Percentiles rank a stretch among this genome's conserved stretches.
Evolutionary conservation across 2,329 filamentous ascomycete genomes (phyloP).

Genomic region (Aspergillus tanneri): DNA sequence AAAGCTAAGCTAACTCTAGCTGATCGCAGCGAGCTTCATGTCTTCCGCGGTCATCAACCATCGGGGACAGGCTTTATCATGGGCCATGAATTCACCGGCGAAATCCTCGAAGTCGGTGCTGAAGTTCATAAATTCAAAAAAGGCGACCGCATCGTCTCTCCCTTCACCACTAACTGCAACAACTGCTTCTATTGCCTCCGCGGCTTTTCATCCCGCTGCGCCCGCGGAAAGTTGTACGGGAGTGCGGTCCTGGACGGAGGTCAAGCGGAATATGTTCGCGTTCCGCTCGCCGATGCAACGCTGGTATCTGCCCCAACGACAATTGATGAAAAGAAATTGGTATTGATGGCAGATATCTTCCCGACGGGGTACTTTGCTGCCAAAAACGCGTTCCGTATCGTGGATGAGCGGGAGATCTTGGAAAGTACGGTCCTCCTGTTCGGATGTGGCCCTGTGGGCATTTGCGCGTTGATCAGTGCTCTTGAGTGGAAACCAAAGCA

Average conservation of each 20-base stretch:
- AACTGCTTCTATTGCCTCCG: slow-evolving; percentile 80
- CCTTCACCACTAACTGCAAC: slow-evolving; percentile 75
- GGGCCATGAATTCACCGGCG: slow-evolving; percentile 82
- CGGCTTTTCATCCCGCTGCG: slow-evolving; percentile 73
- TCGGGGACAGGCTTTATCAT: slow-evolving; percentile 63
- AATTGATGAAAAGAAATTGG: slow-evolving; percentile 69
- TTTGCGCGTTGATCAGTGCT: slow-evolving; percentile 55
- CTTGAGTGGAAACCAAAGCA: slow-evolving; percentile 68
- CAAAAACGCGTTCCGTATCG: slow-evolving; percentile 15
- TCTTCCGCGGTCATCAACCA: slow-evolving; percentile 77
- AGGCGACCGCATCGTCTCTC: slow-evolving; percentile 76
- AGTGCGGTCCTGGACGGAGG: slow-evolving; percentile 67
- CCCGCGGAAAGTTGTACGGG: slow-evolving; percentile 67
- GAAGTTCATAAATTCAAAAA: slow-evolving; percentile 58
- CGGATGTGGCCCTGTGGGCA: slow-evolving; percentile 19
- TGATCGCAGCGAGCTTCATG: slow-evolving; percentile 76
- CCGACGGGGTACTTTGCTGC: slow-evolving; percentile 23
- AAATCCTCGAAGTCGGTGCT: slow-evolving; percentile 64
- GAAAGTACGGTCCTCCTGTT: slow-evolving; percentile 19
- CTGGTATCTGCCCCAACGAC: slow-evolving; percentile 66
- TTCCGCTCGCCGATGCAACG: slow-evolving; percentile 77
- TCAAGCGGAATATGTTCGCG: slow-evolving; percentile 76
- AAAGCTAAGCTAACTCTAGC: no score
- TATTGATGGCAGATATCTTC: slow-evolving; percentile 90
- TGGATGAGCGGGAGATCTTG: slow-evolving; percentile 1